Base-by-base conservation (phyloP, 2,329 filamentous ascomycete genomes). In the Scedosporium boydii region DNA sequence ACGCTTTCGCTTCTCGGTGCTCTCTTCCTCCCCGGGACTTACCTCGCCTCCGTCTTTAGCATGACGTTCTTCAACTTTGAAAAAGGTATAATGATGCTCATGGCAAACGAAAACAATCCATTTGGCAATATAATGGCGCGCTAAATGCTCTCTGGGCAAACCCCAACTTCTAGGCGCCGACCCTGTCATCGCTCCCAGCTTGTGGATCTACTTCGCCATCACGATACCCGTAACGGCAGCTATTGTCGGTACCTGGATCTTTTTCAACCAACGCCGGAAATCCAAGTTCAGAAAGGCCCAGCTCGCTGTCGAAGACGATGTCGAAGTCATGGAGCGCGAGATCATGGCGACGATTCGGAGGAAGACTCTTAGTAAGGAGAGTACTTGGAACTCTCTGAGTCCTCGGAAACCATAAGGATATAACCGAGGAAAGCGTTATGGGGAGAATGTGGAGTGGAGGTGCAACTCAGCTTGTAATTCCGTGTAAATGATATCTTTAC, bases 31-130 rank as follows among this genome's bases (percentile, higher is more conserved):
- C 85, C 85, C 0, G 84, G 84, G 1, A 86, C 84, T 0, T 86
- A 82, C 66, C 77, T 87, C 18, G 80, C 85, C 7, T 87, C 85
- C 0, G 76, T 87, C 26, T 87, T 87, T 67, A 82, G 80, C 75
- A 87, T 87, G 83, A 83, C 83, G 0, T 87, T 87, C 70, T 87
- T 87, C 74, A 80, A 87, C 72, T 87, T 86, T 66, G 79, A 80
- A 65, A 72, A 75, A 46, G 73, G 78, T 78, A 69, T 78, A 69
- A 65, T 12, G 18, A 34, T 3, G 27, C 29, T 34, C 9, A 34
- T 34, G 29, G 29, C 6, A 9, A 34, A 34, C 29, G 29, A 34
- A 29, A 9, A 34, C 29, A 34, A 34, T 9, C 6, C 6, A 9
- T 34, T 34, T 34, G 29, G 7, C 29, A 34, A 34, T 34, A 34